Percentiles rank a stretch among this genome's conserved stretches.
phyloP scores from a whole-genome alignment of 768 basidiomycete genomes.

The Rhizopogon roseolus region DNA sequence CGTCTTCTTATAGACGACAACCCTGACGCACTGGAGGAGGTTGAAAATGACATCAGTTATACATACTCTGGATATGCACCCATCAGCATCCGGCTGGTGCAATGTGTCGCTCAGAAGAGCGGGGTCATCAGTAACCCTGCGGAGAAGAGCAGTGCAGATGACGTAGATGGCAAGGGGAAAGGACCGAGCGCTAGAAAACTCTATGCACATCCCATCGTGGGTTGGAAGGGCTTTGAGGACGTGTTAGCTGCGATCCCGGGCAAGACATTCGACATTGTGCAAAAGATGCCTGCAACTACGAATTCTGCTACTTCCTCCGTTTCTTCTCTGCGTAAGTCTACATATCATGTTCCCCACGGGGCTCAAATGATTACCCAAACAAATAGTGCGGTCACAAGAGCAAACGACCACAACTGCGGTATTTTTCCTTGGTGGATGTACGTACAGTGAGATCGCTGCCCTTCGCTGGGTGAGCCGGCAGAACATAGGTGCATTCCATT shows the following conservation, averaged over 20 bases:
- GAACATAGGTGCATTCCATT: constrained; percentile 54
- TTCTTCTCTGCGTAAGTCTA: constrained; percentile 31
- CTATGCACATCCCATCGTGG: constrained; percentile 87
- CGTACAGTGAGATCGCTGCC: constrained; percentile 95
- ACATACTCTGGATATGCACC: constrained; percentile 98
- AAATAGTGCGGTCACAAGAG: constrained; percentile 46
- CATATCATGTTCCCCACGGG: not conserved
- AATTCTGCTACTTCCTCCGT: constrained; percentile 21
- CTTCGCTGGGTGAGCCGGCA: constrained; percentile 88
- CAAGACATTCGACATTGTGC: constrained; percentile 74
- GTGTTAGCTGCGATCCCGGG: constrained; percentile 79
- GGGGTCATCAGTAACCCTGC: constrained; percentile 81
- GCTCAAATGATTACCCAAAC: constrained; percentile 4
- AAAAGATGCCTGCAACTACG: constrained; percentile 32
- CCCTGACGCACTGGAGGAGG: constrained; percentile 68
- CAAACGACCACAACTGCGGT: constrained; percentile 81
- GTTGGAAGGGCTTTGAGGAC: constrained; percentile 98
- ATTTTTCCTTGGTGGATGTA: constrained; percentile 96
- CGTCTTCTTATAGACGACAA: constrained; percentile 90
- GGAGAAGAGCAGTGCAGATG: constrained; percentile 43
- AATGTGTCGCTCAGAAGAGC: constrained; percentile 89
- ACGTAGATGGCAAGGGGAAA: constrained; percentile 33
- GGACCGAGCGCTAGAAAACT: constrained; percentile 44
- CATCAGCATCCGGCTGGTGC: constrained; percentile 84
- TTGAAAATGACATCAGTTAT: constrained; percentile 93